Conservation (phyloP, 352 stramenopile species). For the Globisporangium rhizosaccharum region DNA sequence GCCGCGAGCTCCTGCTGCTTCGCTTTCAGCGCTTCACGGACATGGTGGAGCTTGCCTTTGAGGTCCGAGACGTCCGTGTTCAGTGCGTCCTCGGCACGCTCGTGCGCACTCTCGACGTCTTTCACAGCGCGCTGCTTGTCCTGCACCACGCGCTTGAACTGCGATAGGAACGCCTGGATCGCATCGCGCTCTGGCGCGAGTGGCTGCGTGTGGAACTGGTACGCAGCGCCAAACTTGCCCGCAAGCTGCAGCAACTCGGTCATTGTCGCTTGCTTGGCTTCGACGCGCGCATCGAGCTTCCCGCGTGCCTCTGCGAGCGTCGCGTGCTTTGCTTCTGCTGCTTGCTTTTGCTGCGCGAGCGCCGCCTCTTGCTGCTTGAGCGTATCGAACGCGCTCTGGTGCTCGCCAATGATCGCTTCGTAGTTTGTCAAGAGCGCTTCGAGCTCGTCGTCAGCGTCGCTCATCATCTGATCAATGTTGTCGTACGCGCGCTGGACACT, state of each 20-base stretch:
- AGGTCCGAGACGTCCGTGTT: slow-evolving; percentile 43
- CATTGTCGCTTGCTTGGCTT: slow-evolving; percentile 29
- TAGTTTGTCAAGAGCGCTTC: slow-evolving; percentile 46
- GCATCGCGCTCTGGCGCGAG: slow-evolving; percentile 48
- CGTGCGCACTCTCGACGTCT: slow-evolving; percentile 29
- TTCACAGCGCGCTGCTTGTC: slow-evolving; percentile 38
- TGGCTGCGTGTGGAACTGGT: slow-evolving; percentile 47
- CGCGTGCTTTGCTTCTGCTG: slow-evolving; percentile 26
- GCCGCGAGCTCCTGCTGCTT: slow-evolving; percentile 37
- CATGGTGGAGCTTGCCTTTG: slow-evolving; percentile 43
- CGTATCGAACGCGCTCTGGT: slow-evolving; percentile 23
- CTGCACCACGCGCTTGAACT: slow-evolving; percentile 40
- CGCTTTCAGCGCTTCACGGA: slow-evolving; percentile 35
- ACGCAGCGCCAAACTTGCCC: slow-evolving; percentile 40
- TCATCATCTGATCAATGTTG: slow-evolving; percentile 70
- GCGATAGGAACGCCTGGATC: slow-evolving; percentile 40
- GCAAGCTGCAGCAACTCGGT: slow-evolving; percentile 41
- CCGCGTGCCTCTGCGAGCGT: slow-evolving; percentile 33
- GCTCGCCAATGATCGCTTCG: slow-evolving; percentile 41
- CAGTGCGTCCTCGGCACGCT: slow-evolving; percentile 37
- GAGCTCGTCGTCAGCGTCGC: slow-evolving; percentile 60
- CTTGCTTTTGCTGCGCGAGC: slow-evolving; percentile 17
- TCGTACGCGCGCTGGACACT: slow-evolving; percentile 28
- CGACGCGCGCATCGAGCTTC: slow-evolving; percentile 48
- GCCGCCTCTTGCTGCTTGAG: slow-evolving; percentile 30